A percentile compares a stretch with the other conserved stretches of the same genome.
Evolutionary conservation across 306 rosid species (phyloP).

Genomic region (Sophora flavescens): DNA sequence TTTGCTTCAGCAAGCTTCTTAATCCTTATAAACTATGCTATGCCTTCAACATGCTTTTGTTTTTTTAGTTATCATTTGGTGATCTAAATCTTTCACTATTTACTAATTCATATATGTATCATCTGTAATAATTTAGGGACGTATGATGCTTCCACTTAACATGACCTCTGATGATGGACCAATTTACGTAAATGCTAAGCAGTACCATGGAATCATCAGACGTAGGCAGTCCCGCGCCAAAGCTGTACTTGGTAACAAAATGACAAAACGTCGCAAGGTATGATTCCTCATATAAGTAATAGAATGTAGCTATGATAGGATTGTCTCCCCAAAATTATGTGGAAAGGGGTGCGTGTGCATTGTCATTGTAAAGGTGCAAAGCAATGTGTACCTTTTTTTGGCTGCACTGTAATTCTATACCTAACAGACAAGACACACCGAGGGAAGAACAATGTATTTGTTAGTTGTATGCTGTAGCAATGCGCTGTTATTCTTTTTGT

Average conservation of each 20-base stretch:
- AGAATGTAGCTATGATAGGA: neutral
- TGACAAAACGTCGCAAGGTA: conserved; percentile 79
- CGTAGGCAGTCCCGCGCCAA: conserved; percentile 93
- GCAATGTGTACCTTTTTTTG: neutral
- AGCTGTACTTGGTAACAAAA: conserved; percentile 68
- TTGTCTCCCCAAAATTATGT: conserved; percentile 3
- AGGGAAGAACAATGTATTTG: neutral
- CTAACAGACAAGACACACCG: neutral
- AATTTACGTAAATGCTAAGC: conserved; percentile 94
- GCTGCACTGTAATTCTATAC: neutral
- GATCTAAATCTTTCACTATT: conserved; percentile 20
- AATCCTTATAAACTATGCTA: conserved; percentile 20
- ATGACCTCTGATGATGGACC: conserved; percentile 88
- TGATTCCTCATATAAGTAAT: conserved; percentile 21
- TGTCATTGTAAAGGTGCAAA: conserved; percentile 11
- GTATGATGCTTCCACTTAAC: conserved; percentile 89
- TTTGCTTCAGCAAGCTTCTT: conserved; percentile 45
- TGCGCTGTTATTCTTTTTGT: conserved; percentile 3
- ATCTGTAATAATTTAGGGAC: conserved; percentile 69
- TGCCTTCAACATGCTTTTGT: conserved; percentile 15
- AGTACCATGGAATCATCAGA: conserved; percentile 91
- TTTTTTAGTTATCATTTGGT: conserved; percentile 24
- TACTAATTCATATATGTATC: conserved; percentile 45
- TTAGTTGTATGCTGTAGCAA: neutral
- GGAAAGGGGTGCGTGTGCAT: neutral